Base-by-base conservation (phyloP, 352 stramenopile genomes). In the Thalassiosira livingstoniorum region DNA sequence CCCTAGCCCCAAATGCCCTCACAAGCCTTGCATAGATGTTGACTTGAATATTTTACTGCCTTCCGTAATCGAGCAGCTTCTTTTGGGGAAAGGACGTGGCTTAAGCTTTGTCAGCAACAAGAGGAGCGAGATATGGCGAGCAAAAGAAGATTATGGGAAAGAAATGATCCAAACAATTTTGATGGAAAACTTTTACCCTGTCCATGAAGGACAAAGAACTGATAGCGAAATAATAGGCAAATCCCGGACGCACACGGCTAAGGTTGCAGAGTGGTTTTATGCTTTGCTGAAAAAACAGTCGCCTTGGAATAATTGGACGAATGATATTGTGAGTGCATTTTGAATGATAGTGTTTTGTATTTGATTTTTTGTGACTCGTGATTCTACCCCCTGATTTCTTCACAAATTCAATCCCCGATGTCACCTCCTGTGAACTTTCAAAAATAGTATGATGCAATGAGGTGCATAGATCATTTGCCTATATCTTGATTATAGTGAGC, bases 361-460 rank as follows among this genome's bases (percentile, higher is more conserved):
- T 61, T 3, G 2, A 61, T 1, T 31, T 32, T 31, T n/a, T n/a
- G 11, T 7, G 25, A 31, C 25, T 61, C 53, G 15, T 61, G 29
- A 2, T 4, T 25, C 25, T 4, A 32, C 18, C 5, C 53, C 34
- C 15, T 61, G 10, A n/a, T 51, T n/a, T n/a, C n/a, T n/a, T n/a
- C n/a, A n/a, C n/a, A n/a, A n/a, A n/a, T n/a, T n/a, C n/a, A n/a
- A n/a, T n/a, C n/a, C n/a, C n/a, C n/a, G n/a, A n/a, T n/a, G n/a
- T n/a, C n/a, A n/a, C n/a, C n/a, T n/a, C n/a, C n/a, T n/a, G n/a
- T n/a, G n/a, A n/a, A n/a, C n/a, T n/a, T n/a, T n/a, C n/a, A n/a
- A n/a, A n/a, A n/a, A n/a, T n/a, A n/a, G n/a, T 90, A 90, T 39
- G 87, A 92, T 78, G 87, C 78, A 15, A 92, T 92, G 87, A 45